phyloP scores from a whole-genome alignment of 345 rosid genomes.

The Lepidium sativum region DNA sequence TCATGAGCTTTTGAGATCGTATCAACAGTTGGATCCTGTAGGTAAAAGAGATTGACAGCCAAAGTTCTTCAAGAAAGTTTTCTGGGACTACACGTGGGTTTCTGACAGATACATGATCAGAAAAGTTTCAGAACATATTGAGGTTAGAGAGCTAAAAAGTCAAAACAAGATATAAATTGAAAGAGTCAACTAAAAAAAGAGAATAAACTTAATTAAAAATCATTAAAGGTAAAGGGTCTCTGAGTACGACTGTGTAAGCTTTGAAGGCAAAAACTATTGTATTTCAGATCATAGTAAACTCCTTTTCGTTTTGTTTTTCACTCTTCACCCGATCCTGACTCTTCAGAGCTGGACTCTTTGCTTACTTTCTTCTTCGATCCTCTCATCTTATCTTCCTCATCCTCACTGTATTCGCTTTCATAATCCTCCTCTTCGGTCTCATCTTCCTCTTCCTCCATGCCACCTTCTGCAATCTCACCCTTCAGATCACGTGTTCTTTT shows the following conservation, averaged over 20 bases:
- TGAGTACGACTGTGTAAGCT: not conserved
- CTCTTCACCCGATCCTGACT: constrained; percentile 62
- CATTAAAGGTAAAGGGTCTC: not conserved
- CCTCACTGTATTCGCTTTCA: constrained; percentile 90
- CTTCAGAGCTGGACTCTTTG: constrained; percentile 52
- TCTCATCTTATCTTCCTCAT: constrained; percentile 63
- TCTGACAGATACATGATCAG: not conserved
- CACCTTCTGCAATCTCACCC: constrained; percentile 61
- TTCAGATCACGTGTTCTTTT: constrained; percentile 68
- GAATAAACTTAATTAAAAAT: not conserved
- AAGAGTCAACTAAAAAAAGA: not conserved
- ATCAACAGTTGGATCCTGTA: not conserved
- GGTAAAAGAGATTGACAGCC: not conserved
- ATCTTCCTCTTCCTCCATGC: constrained; percentile 69
- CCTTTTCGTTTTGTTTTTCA: constrained; percentile 17
- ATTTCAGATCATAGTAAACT: constrained; percentile 8
- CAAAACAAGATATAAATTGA: not conserved
- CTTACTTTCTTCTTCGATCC: constrained; percentile 43
- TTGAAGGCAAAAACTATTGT: constrained; percentile 5
- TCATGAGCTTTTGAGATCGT: not conserved
- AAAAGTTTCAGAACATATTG: not conserved
- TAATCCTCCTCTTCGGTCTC: constrained; percentile 82
- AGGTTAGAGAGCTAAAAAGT: not conserved
- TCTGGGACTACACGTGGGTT: not conserved
- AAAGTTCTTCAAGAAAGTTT: constrained; percentile 1